Evolutionary conservation across 2,329 filamentous ascomycete genomes (phyloP).

Genomic region (Diaporthe longicolla): DNA sequence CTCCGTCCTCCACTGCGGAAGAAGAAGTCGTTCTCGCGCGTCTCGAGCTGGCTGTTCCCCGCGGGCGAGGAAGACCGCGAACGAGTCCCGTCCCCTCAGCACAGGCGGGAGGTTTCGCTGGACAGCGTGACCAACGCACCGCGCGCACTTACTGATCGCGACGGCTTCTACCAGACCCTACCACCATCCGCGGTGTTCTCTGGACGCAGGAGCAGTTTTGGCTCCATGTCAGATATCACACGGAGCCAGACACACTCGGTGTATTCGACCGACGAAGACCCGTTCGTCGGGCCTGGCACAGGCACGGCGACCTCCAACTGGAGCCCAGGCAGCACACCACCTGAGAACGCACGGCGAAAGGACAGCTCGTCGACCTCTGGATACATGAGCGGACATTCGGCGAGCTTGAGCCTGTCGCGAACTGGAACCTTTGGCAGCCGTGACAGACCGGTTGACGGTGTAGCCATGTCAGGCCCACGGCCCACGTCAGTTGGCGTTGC

Average conservation of each 20-base stretch:
- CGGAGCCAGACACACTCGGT: constrained; percentile 59
- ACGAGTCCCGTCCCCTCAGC: constrained; percentile 45
- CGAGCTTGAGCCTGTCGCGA: constrained; percentile 37
- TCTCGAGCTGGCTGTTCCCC: constrained; percentile 72
- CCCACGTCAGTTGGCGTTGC: constrained; percentile 63
- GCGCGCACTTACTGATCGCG: constrained; percentile 62
- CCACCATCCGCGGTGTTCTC: constrained; percentile 51
- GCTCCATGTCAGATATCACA: constrained; percentile 55
- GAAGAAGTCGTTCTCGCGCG: constrained; percentile 76
- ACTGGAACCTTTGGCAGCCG: constrained; percentile 38
- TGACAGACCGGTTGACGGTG: constrained; percentile 36
- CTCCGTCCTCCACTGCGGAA: constrained; percentile 73
- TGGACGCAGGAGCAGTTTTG: constrained; percentile 57
- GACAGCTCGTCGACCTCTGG: constrained; percentile 54
- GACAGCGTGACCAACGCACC: constrained; percentile 70
- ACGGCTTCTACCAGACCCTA: constrained; percentile 73
- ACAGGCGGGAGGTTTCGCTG: constrained; percentile 57
- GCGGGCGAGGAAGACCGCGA: constrained; percentile 47
- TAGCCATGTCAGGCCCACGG: constrained; percentile 47
- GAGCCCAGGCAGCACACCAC: constrained; percentile 62
- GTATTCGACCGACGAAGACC: constrained; percentile 61
- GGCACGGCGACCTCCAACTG: constrained; percentile 54
- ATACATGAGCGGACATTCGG: constrained; percentile 47
- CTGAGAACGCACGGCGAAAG: constrained; percentile 50
- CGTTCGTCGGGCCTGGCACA: constrained; percentile 33